Conservation (phyloP, 306 rosid genomes). For the Hippophae rhamnoides region DNA sequence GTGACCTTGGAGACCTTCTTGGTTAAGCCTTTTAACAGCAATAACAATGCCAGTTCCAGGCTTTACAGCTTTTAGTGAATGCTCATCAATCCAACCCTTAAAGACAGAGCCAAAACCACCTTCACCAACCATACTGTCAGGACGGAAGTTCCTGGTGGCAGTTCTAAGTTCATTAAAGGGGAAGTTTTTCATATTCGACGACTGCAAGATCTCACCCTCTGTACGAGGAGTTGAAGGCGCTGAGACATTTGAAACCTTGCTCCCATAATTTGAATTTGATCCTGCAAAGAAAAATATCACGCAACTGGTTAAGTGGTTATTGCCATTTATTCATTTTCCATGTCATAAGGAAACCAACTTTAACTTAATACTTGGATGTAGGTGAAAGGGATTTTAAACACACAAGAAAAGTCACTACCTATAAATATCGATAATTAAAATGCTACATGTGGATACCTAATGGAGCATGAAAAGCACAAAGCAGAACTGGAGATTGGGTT, state of each 20-base stretch:
- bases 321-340: too few species aligned
- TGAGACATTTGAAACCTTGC: constrained; percentile 42
- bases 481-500: too few species aligned
- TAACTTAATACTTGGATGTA: too few species aligned
- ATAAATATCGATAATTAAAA: too few species aligned
- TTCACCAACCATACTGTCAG: constrained; percentile 94
- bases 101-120: constrained; percentile 93
- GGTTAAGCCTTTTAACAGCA: constrained; percentile 92
- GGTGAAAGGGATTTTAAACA: too few species aligned
- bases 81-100: constrained; percentile 93
- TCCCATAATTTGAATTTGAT: constrained; percentile 33
- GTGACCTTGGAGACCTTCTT: constrained; percentile 94
- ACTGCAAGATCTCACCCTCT: constrained; percentile 82
- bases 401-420: too few species aligned
- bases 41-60: constrained; percentile 85
- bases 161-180: constrained; percentile 59
- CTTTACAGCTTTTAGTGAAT: constrained; percentile 54
- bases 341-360: too few species aligned
- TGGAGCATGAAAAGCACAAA: too few species aligned
- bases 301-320: too few species aligned
- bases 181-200: constrained; percentile 70
- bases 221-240: constrained; percentile 74
- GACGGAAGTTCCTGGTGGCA: constrained; percentile 94
- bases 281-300: constrained; percentile 23
- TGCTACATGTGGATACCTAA: too few species aligned